Evolutionary conservation across 129 eudicot genomes (phyloP).

Genomic region (Lactuca saligna): DNA sequence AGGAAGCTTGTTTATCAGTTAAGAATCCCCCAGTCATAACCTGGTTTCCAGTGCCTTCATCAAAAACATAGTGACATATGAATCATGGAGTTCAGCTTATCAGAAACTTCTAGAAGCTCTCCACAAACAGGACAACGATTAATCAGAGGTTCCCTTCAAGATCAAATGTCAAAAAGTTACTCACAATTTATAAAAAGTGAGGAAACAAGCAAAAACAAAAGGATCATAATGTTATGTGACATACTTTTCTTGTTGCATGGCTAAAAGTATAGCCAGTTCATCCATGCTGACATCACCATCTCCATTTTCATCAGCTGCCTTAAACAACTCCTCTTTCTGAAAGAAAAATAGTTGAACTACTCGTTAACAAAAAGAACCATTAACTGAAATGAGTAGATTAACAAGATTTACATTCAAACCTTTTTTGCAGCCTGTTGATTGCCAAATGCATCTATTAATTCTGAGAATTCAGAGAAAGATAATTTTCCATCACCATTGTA

Average conservation of each 20-base stretch:
- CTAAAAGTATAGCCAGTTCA: conserved; percentile 89
- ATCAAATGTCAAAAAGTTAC: no score
- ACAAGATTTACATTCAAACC: conserved; percentile 39
- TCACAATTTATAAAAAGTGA: neutral
- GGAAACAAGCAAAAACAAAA: neutral
- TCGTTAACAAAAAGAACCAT: conserved; percentile 11
- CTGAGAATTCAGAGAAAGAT: conserved; percentile 73
- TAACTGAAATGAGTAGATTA: conserved; percentile 15
- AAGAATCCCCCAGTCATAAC: conserved; percentile 95
- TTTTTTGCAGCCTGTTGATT: conserved; percentile 77
- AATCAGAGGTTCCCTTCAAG: conserved; percentile 80
- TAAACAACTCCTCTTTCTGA: conserved; percentile 91
- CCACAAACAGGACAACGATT: conserved; percentile 94
- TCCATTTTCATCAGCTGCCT: conserved; percentile 83
- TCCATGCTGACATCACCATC: conserved; percentile 95
- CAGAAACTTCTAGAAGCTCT: conserved; percentile 68
- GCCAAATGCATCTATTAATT: conserved; percentile 84
- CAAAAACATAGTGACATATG: conserved; percentile 93
- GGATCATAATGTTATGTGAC: conserved; percentile 3
- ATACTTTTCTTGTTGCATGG: conserved; percentile 92
- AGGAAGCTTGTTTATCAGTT: conserved; percentile 94
- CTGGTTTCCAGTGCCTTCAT: conserved; percentile 98
- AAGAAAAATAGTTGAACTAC: conserved; percentile 11
- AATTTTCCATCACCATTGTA: conserved; percentile 73
- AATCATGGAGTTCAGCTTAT: conserved; percentile 65